Evolutionary conservation across 1,284 basidiomycete species (phyloP), one percentile per base, ranked within the genome.

Genomic region (Trichosporon sp.): DNA sequence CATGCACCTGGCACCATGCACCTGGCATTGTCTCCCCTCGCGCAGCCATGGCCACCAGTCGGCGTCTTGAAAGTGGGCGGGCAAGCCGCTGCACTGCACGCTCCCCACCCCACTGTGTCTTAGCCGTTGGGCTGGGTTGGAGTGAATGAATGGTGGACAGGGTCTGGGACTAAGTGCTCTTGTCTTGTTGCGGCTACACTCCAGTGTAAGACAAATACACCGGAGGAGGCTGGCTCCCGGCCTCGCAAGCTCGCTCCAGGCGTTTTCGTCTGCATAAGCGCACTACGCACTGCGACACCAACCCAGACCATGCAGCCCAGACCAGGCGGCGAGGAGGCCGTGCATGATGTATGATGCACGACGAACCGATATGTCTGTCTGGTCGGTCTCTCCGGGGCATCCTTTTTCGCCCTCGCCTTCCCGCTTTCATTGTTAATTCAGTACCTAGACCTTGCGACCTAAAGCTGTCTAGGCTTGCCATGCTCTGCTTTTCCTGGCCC

Each of bases 371-470:
- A 35, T 35, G 59, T 63, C 59, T 63, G 59, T 19, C 59, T 35
- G 12, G 6, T 54, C 21, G 51, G 51, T 54, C 19, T 54, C 51
- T n/a, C 2, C 8, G 51, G 11, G 19, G 6, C 51, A 54, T 54
- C 7, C 19, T 54, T 54, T 54, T 10, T 26, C 59, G 59, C 32
- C 16, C 59, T 63, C 31, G 14, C 59, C 6, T 63, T 35, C 59
- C 59, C 59, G 31, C 35, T 16, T 19, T n/a, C 35, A 63, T 37
- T 35, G 59, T 63, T 16, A 63, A 63, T 63, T 63, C 59, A 63
- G 59, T 63, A 63, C 59, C 59, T 63, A 16, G 59, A 37, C 32
- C 32, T 63, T n/a, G 32, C 32, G 59, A 63, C 59, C 59, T 37
- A 63, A 37, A 21, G 16, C 32, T 32, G 14, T 35, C 56, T 32